Evolutionary conservation across 73 alveolate species (phyloP).

Genomic region (Paramecium bursaria): DNA sequence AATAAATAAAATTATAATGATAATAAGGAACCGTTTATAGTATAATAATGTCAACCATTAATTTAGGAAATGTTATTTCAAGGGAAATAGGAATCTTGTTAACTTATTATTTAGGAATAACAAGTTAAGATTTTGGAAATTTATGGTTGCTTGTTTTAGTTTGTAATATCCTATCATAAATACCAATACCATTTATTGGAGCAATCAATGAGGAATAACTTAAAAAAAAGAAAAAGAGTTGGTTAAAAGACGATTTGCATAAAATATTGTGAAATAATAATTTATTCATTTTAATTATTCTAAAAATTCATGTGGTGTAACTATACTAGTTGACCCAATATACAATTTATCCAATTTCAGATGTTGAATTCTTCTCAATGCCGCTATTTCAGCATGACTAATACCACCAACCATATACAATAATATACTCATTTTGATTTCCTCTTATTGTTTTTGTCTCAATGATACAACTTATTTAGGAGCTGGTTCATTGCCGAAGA

Average conservation of each 20-base stretch:
- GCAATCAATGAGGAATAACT: slow-evolving; percentile 21
- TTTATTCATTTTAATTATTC: slow-evolving; percentile 24
- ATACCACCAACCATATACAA: slow-evolving; percentile 28
- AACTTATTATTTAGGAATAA: slow-evolving; percentile 76
- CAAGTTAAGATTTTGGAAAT: slow-evolving; percentile 62
- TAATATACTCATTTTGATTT: slow-evolving; percentile 9
- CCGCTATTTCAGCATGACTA: slow-evolving; percentile 31
- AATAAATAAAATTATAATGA: not conserved
- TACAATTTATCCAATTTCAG: slow-evolving; percentile 4
- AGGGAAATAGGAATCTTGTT: slow-evolving; percentile 79
- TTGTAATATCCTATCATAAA: slow-evolving; percentile 23
- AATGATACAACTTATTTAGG: not conserved
- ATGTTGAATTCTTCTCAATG: slow-evolving; percentile 1
- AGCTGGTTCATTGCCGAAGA: not conserved
- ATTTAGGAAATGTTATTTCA: slow-evolving; percentile 80
- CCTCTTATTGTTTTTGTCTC: slow-evolving; percentile 8
- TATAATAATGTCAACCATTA: slow-evolving; percentile 78
- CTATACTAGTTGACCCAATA: slow-evolving; percentile 5
- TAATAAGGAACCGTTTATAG: slow-evolving; percentile 75
- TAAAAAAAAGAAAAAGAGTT: slow-evolving; percentile 17
- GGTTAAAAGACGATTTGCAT: slow-evolving; percentile 11
- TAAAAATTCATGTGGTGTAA: slow-evolving; percentile 13
- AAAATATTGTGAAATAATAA: no score
- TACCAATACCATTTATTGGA: slow-evolving; percentile 50
- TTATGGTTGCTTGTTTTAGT: slow-evolving; percentile 9